Base-by-base conservation (phyloP, 257 asterid species). In the Knoxia roxburghii region DNA sequence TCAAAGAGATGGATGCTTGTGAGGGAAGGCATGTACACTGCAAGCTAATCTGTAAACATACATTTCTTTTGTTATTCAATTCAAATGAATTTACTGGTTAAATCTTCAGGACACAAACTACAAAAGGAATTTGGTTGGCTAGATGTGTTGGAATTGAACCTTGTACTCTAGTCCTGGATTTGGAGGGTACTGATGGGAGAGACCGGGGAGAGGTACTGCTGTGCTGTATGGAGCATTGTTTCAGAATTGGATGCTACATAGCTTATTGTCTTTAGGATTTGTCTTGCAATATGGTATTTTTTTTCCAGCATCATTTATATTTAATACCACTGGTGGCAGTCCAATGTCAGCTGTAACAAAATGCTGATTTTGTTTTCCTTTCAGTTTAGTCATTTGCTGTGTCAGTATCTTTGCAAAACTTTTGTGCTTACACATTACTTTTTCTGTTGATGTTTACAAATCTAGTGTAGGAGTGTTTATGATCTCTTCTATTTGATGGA, bases 101-200 rank as follows among this genome's bases (percentile, higher is more conserved):
- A 37, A 26, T 73, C 61, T 53, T 69, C 81, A 90, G 98, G 93
- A 83, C 91, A 14, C 99, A 94, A 77, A 94, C 98, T 65, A 93
- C 97, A 21, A 93, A 87, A 80, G 87, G 87, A 48, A 79, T 82
- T 30, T 82, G 87, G 87, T 46, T 77, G 87, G 87, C 83, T 24
- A 76, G 74, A 41, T 86, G 96, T 80, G 91, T 75, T 68, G 98
- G 98, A 61, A 90, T 93, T 55, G 95, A 89, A 66, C 98, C 98
- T 66, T 79, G 91, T 79, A 90, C 97, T 23, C 77, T 94, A 39
- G 96, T 94, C 45, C 90, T 94, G 99, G 99, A 94, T 76, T 80
- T 94, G 60, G 98, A 93, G 91, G 98, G 98, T 69, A 93, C 96
- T 24, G 98, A 93, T 82, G 98, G 97, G 81, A 88, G 97, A 85